Conservation (phyloP, 2,329 filamentous ascomycete genomes). For the Stagonosporopsis chrysanthemi region DNA sequence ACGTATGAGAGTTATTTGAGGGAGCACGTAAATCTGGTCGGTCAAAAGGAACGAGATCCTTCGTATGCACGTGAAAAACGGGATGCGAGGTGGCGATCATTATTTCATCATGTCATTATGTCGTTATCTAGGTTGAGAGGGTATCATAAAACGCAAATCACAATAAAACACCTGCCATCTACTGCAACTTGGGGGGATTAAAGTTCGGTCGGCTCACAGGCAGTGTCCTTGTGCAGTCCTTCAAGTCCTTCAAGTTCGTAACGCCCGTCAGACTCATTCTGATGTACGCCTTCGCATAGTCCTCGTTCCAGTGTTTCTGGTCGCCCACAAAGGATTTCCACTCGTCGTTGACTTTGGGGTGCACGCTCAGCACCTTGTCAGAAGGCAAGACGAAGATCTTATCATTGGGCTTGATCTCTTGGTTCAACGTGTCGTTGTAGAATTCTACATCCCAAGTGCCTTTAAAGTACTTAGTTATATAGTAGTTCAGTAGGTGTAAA, state of each 20-base stretch:
- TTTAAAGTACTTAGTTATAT: too few species aligned
- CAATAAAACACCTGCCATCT: neutral
- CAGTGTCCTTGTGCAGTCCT: constrained; percentile 41
- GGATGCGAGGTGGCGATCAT: neutral
- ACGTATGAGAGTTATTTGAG: too few species aligned
- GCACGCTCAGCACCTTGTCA: constrained; percentile 35
- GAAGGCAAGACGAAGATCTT: constrained; percentile 41
- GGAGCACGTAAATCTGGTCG: too few species aligned
- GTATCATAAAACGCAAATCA: neutral
- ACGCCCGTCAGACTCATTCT: constrained; percentile 42
- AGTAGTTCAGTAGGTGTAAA: too few species aligned
- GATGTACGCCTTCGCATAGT: constrained; percentile 44
- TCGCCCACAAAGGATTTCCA: constrained; percentile 38
- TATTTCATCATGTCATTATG: neutral
- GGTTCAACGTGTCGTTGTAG: constrained; percentile 52
- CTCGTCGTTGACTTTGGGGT: constrained; percentile 39
- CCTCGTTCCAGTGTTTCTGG: constrained; percentile 40
- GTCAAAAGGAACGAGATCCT: too few species aligned
- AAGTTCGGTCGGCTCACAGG: constrained; percentile 26
- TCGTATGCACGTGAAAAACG: neutral
- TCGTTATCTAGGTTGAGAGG: neutral
- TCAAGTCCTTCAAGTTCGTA: constrained; percentile 31
- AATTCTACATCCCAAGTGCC: constrained; percentile 59
- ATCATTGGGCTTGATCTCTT: constrained; percentile 18
- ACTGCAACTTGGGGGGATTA: constrained; percentile 1